These are phyloP conservation scores for Heritiera littoralis DNA, from an alignment of 345 rosid species.

Conservation along the genomic window DNA sequence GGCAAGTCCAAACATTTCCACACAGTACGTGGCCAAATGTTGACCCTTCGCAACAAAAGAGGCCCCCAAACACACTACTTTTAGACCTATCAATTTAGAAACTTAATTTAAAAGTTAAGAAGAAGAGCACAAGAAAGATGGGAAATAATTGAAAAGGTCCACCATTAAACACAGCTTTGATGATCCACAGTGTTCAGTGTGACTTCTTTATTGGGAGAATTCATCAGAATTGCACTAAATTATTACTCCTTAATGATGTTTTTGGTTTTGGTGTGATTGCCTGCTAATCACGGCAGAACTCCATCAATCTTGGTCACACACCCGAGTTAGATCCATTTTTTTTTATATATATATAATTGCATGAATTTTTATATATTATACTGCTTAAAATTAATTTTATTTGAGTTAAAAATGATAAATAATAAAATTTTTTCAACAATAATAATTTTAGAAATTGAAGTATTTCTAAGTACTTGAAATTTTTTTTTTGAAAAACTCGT, in stretches of 20 bases:
- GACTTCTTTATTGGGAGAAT: constrained; percentile 26
- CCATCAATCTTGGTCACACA: constrained; percentile 37
- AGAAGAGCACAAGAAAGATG: constrained; percentile 20
- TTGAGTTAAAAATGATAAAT: too few relatives aligned
- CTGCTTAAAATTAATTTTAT: too few relatives aligned
- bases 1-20: not conserved
- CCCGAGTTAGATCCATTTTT: not conserved
- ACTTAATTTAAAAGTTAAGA: constrained; percentile 8
- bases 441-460: too few relatives aligned
- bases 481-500: too few relatives aligned
- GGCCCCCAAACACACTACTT: not conserved
- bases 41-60: not conserved
- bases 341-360: not conserved
- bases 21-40: not conserved
- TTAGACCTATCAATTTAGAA: constrained; percentile 18
- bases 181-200: constrained; percentile 22
- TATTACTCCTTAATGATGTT: constrained; percentile 29
- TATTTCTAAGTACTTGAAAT: too few relatives aligned
- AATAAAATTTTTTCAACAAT: too few relatives aligned
- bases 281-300: constrained; percentile 28
- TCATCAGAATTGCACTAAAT: constrained; percentile 20
- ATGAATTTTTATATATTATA: too few relatives aligned
- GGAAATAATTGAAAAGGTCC: constrained; percentile 37
- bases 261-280: constrained; percentile 8
- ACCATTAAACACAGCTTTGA: constrained; percentile 26